phyloP scores from a whole-genome alignment of 805 yeast species.

The Suhomyces xylopsoci region DNA sequence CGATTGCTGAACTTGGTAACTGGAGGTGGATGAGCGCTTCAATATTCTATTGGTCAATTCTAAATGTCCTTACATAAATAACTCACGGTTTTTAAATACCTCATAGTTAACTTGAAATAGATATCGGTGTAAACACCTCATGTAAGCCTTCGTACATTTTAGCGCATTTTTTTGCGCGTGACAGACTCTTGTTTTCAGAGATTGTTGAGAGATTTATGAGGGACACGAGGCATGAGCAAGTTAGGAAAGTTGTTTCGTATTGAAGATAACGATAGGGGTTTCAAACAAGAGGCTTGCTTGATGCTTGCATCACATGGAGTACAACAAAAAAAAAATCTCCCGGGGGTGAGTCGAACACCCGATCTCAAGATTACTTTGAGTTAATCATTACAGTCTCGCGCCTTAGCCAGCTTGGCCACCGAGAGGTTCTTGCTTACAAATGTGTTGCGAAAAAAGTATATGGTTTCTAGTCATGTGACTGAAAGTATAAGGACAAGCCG shows the following conservation, averaged over 20 bases:
- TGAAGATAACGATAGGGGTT: background rate
- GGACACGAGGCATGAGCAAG: background rate
- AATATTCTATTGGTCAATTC: background rate
- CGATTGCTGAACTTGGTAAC: background rate
- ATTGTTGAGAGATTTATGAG: background rate
- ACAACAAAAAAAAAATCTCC: slow-evolving; percentile 28
- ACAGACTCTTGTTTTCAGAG: background rate
- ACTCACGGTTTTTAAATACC: background rate
- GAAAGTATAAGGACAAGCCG: too few species aligned
- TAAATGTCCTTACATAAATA: background rate
- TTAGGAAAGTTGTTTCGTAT: background rate
- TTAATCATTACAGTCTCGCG: slow-evolving; percentile 44
- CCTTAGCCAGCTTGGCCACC: slow-evolving; percentile 52
- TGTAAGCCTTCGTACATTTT: background rate
- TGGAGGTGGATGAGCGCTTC: background rate
- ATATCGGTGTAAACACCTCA: background rate
- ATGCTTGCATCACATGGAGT: background rate
- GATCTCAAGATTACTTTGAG: slow-evolving; percentile 44
- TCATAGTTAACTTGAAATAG: background rate
- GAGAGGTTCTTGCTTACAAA: slow-evolving; percentile 19
- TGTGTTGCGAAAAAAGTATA: too few species aligned
- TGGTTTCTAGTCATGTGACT: too few species aligned
- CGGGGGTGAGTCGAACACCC: slow-evolving; percentile 51
- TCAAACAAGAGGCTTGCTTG: background rate
- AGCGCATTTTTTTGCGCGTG: background rate